A percentile compares a stretch with the other conserved stretches of the same genome.
These are phyloP conservation scores for Cochliopodium minus DNA, from an alignment of 208 protist species.

Conservation along the genomic window DNA sequence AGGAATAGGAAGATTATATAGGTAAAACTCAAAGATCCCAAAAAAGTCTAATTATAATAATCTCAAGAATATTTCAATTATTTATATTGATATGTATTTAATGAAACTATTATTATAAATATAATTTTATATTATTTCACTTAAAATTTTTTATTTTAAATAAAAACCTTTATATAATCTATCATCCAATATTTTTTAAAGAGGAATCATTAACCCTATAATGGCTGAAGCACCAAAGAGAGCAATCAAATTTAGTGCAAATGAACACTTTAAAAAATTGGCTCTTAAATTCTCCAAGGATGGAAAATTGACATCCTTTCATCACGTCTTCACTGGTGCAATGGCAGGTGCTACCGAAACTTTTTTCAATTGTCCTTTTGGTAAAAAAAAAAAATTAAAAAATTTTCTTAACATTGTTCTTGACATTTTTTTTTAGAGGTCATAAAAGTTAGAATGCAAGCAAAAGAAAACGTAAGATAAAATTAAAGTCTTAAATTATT, in stretches of 20 bases:
- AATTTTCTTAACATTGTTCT: not conserved
- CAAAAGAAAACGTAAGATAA: conserved; percentile 27
- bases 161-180: too few relatives aligned
- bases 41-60: not conserved
- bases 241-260: conserved; percentile 7
- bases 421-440: conserved; percentile 27
- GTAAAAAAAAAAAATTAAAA: not conserved
- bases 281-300: not conserved
- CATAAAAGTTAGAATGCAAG: conserved; percentile 40
- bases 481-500: not conserved
- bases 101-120: not conserved
- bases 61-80: not conserved
- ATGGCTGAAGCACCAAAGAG: conserved; percentile 1
- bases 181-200: not conserved
- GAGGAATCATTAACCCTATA: not conserved
- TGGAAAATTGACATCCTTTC: not conserved
- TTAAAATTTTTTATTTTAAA: not conserved
- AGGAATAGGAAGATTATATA: not conserved
- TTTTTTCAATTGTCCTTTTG: conserved; percentile 24
- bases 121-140: not conserved
- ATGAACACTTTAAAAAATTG: not conserved
- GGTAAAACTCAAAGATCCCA: not conserved
- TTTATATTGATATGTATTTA: not conserved
- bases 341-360: conserved; percentile 34
- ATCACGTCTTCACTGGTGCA: conserved; percentile 13